phyloP scores from a whole-genome alignment of 768 basidiomycete genomes.

The Tephrocybe sp. region DNA sequence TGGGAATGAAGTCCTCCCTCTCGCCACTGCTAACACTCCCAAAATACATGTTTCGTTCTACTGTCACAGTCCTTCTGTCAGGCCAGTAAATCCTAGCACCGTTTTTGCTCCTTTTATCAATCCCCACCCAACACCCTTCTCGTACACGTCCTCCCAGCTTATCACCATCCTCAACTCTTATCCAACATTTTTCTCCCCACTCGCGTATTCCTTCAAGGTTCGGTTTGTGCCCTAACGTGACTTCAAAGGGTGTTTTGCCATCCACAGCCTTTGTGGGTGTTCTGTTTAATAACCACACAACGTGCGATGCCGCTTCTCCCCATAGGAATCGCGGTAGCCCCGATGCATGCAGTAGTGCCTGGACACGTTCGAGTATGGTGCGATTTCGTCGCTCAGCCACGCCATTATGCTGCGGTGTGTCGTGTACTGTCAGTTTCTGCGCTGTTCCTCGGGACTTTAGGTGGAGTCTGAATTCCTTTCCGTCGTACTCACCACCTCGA shows the following conservation, averaged over 20 bases:
- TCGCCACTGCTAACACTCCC: slow-evolving; percentile 17
- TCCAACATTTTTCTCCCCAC: slow-evolving; percentile 33
- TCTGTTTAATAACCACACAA: slow-evolving; percentile 26
- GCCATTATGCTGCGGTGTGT: slow-evolving; percentile 44
- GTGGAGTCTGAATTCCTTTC: slow-evolving; percentile 27
- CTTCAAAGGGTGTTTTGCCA: slow-evolving; percentile 26
- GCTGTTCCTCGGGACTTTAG: slow-evolving; percentile 33
- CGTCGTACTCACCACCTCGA: slow-evolving; percentile 40
- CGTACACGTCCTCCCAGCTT: slow-evolving; percentile 22
- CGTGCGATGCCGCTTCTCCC: slow-evolving; percentile 33
- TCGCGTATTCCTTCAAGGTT: slow-evolving; percentile 24
- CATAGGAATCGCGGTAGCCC: slow-evolving; percentile 34
- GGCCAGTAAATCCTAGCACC: slow-evolving; percentile 33
- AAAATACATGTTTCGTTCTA: slow-evolving; percentile 27
- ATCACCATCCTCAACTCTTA: slow-evolving; percentile 22
- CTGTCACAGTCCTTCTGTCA: slow-evolving; percentile 20
- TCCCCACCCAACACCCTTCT: slow-evolving; percentile 23
- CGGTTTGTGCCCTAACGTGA: slow-evolving; percentile 25
- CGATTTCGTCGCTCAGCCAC: slow-evolving; percentile 38
- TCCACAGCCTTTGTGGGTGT: slow-evolving; percentile 24
- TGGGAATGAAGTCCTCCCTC: slow-evolving; percentile 30
- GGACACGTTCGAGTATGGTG: slow-evolving; percentile 29
- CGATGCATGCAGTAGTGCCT: slow-evolving; percentile 31
- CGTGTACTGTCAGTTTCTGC: slow-evolving; percentile 34
- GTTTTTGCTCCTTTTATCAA: slow-evolving; percentile 19